Percentiles rank a stretch among this genome's conserved stretches.
Evolutionary conservation across 129 eudicot species (phyloP).

Genomic region (Flaveria trinervia): DNA sequence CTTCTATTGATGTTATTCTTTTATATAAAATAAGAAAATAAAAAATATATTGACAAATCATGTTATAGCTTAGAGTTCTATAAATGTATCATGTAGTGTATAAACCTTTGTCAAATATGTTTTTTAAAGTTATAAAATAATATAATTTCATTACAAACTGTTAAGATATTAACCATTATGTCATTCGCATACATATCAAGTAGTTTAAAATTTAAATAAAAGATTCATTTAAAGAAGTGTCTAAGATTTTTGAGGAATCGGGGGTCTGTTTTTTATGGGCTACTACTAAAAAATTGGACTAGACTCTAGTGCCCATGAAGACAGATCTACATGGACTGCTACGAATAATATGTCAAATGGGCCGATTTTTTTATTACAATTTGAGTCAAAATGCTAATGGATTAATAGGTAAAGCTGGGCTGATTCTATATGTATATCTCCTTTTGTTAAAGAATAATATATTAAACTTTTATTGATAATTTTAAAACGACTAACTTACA

Average conservation of each 20-base stretch:
- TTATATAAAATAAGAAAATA: background rate
- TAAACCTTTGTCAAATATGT: background rate
- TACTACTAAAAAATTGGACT: background rate
- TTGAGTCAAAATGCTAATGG: background rate
- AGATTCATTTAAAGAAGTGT: no score
- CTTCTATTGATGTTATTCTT: background rate
- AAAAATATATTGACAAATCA: background rate
- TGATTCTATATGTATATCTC: background rate
- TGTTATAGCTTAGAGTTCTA: background rate
- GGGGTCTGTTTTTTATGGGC: background rate
- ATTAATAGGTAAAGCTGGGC: background rate
- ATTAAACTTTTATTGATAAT: no score
- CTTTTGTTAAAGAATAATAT: no score
- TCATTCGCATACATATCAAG: no score
- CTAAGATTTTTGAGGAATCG: background rate
- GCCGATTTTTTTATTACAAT: background rate
- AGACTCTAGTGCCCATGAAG: background rate
- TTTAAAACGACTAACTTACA: no score
- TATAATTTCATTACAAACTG: background rate
- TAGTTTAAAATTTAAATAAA: no score
- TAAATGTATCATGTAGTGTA: constrained; percentile 2
- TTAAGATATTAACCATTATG: no score
- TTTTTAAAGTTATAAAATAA: background rate
- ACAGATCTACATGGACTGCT: background rate
- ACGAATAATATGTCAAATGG: background rate